A percentile compares a stretch with the other conserved stretches of the same genome.
These are phyloP conservation scores for Tricholoma terreum DNA, from an alignment of 768 basidiomycete genomes.

Conservation along the genomic window DNA sequence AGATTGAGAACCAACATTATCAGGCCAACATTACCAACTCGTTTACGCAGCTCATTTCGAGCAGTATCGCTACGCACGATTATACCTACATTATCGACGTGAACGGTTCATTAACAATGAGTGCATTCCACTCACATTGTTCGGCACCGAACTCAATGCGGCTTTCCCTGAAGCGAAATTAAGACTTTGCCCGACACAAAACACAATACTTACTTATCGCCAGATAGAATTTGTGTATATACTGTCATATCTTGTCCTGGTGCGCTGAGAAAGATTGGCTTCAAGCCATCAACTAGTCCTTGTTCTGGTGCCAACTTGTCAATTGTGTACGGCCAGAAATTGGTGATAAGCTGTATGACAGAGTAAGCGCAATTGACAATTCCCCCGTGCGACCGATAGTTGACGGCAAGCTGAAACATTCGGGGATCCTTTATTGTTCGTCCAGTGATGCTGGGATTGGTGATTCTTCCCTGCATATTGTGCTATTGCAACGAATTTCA, in stretches of 20 bases:
- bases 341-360: constrained; percentile 56
- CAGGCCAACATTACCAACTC: constrained; percentile 57
- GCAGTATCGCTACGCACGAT: constrained; percentile 63
- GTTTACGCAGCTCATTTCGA: constrained; percentile 39
- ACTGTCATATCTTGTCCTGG: constrained; percentile 38
- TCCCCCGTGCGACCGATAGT: constrained; percentile 71
- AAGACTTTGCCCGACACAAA: background rate
- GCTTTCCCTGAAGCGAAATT: constrained; percentile 32
- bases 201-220: constrained; percentile 38
- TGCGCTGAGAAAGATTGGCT: constrained; percentile 55
- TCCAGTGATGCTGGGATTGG: background rate
- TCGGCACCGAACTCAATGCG: constrained; percentile 59
- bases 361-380: constrained; percentile 69
- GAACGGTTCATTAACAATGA: background rate
- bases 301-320: constrained; percentile 55
- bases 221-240: constrained; percentile 58
- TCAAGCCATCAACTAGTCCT: constrained; percentile 50
- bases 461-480: constrained; percentile 8
- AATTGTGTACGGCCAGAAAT: constrained; percentile 63
- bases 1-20: constrained; percentile 45
- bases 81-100: constrained; percentile 43
- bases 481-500: constrained; percentile 1
- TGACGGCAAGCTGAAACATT: constrained; percentile 57
- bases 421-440: constrained; percentile 11
- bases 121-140: constrained; percentile 47